Evolutionary conservation across 169 alveolate species (phyloP), one percentile per base, ranked within the genome.

Genomic region (Neospora caninum): DNA sequence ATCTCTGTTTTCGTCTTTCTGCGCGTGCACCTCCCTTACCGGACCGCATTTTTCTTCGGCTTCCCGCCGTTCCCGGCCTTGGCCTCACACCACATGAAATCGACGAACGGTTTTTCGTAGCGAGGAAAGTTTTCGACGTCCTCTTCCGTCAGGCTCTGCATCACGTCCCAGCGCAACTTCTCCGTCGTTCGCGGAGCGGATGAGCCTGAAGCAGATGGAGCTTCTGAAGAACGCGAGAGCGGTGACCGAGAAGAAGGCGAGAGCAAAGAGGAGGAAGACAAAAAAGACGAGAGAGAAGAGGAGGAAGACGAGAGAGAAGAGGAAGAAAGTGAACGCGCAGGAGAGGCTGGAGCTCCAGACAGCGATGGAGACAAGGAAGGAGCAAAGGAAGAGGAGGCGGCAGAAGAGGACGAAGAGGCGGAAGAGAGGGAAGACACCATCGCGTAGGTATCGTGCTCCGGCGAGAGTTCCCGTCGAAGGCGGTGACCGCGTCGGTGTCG

Each of bases 51-150:
- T 31, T 49, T 41, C 54, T 80, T 78, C n/a, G 91, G 93, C 41
- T 88, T 54, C 22, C 96, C 96, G 22, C 96, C 96, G 36, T 80
- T 45, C 18, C 96, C 96, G 67, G 91, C 93, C 49, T 91, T 78
- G 36, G 70, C 94, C 39, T 49, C 70, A 43, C 88, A 73, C 96
- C 96, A 94, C 93, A 94, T n/a, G 45, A 70, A 86, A 36, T 94
- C 96, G 22, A 92, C 92, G 36, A 94, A 94, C n/a, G 96, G 93
- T 80, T 58, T 45, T 36, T 94, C 89, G 91, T 78, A 80, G 38
- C 96, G 94, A 6, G 96, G 96, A 64, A 94, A 94, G 80, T 94
- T 89, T 73, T 94, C 96, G 27, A 64, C 89, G 70, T 94, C 95
- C 29, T 78, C 94, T 36, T 80, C 83, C 49, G 94, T 91, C 54